Evolutionary conservation across 2,329 filamentous ascomycete genomes (phyloP).

Genomic region (Ophiostoma triangulosporum): DNA sequence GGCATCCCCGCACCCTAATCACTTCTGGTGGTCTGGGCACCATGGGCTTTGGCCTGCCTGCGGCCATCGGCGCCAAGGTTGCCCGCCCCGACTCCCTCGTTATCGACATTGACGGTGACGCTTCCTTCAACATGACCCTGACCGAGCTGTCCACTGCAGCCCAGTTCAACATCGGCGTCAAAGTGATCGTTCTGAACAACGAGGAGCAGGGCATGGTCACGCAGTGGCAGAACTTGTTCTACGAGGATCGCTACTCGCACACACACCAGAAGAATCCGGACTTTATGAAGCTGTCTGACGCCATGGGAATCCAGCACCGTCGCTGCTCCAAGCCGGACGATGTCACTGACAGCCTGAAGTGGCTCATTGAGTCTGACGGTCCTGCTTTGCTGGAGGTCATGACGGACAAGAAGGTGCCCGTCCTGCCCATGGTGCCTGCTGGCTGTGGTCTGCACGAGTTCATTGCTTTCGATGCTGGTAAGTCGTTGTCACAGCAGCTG

Average conservation of each 20-base stretch:
- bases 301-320: constrained; percentile 74
- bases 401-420: constrained; percentile 82
- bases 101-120: constrained; percentile 92
- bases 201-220: constrained; percentile 98
- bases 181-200: constrained; percentile 91
- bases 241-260: constrained; percentile 82
- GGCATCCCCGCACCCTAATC: constrained; percentile 82
- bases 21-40: constrained; percentile 91
- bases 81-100: constrained; percentile 64
- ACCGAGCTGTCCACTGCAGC: constrained; percentile 87
- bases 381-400: constrained; percentile 86
- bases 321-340: constrained; percentile 63
- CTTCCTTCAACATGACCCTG: constrained; percentile 98
- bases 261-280: constrained; percentile 94
- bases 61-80: constrained; percentile 91
- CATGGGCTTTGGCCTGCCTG: constrained; percentile 91
- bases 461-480: constrained; percentile 71
- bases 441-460: constrained; percentile 87
- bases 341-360: constrained; percentile 63
- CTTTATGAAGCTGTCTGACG: constrained; percentile 83
- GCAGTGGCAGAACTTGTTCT: constrained; percentile 97
- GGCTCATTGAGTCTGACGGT: constrained; percentile 82
- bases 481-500: constrained; percentile 20
- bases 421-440: constrained; percentile 93
- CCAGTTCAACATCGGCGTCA: constrained; percentile 94